A percentile compares a stretch with the other conserved stretches of the same genome.
These are phyloP conservation scores for Trichoderma parareesei DNA, from an alignment of 495 filamentous ascomycete genomes.

Conservation along the genomic window DNA sequence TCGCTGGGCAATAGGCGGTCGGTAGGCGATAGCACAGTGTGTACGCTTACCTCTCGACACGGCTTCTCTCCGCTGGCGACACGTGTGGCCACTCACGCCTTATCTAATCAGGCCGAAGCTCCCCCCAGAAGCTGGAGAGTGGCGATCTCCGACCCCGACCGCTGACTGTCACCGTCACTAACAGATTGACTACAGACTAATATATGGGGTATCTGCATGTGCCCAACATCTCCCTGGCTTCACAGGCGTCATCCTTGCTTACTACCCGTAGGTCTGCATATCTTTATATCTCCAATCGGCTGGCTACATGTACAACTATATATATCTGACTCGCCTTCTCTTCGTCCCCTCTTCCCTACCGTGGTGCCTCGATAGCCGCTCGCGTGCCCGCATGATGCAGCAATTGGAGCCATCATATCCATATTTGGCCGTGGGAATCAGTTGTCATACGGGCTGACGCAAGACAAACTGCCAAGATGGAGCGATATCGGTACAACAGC, in stretches of 20 bases:
- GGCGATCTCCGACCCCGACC: conserved; percentile 9
- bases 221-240: neutral
- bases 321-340: too few relatives aligned
- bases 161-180: neutral
- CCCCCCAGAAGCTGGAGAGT: conserved; percentile 9
- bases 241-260: conserved; percentile 2
- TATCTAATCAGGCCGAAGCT: neutral
- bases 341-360: neutral
- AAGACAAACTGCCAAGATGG: neutral
- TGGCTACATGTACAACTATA: too few relatives aligned
- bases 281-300: neutral
- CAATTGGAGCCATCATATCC: neutral
- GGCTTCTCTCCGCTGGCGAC: neutral
- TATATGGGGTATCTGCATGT: neutral
- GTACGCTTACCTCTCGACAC: neutral
- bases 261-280: neutral
- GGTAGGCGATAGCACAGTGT: neutral
- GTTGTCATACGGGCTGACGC: neutral
- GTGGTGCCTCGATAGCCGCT: neutral
- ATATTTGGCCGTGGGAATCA: neutral
- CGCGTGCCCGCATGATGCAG: neutral
- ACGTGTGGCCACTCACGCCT: neutral
- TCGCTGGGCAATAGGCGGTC: too few relatives aligned
- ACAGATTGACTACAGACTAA: too few relatives aligned
- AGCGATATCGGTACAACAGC: conserved; percentile 44